Conservation (phyloP, 352 stramenopile genomes). For the Thalassiosira delicatula region DNA sequence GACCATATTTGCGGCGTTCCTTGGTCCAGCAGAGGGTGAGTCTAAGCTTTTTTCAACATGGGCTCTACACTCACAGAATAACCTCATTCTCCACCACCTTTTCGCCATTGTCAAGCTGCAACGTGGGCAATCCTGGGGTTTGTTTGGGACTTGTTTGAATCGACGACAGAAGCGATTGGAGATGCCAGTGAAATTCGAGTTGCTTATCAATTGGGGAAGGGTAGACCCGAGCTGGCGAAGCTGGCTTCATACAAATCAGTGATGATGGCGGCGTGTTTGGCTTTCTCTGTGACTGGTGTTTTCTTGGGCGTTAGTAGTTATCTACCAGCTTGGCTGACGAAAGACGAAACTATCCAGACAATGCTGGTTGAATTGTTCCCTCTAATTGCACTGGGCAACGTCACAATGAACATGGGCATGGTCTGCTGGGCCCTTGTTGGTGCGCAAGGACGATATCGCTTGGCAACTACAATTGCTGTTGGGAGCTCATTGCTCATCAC, state of each 20-base stretch:
- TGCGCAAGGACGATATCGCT: slow-evolving; percentile 68
- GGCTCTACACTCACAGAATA: background rate
- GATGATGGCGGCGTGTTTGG: slow-evolving; percentile 54
- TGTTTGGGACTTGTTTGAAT: slow-evolving; percentile 75
- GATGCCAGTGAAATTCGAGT: slow-evolving; percentile 72
- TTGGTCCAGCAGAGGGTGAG: slow-evolving; percentile 54
- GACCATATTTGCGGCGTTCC: slow-evolving; percentile 56
- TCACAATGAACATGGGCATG: slow-evolving; percentile 78
- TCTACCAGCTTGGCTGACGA: slow-evolving; percentile 69
- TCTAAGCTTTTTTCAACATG: too few species aligned
- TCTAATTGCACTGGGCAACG: slow-evolving; percentile 74
- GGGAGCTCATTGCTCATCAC: slow-evolving; percentile 67
- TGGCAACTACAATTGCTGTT: slow-evolving; percentile 68
- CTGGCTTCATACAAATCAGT: slow-evolving; percentile 70
- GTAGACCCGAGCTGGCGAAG: slow-evolving; percentile 58
- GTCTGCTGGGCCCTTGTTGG: slow-evolving; percentile 77
- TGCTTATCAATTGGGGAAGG: slow-evolving; percentile 74
- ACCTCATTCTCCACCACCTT: background rate
- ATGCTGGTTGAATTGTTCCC: slow-evolving; percentile 75
- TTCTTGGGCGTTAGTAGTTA: slow-evolving; percentile 57
- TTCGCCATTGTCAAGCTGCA: slow-evolving; percentile 31
- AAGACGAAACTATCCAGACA: slow-evolving; percentile 68
- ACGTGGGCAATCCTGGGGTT: slow-evolving; percentile 76
- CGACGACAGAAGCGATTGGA: slow-evolving; percentile 62
- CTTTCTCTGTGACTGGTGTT: slow-evolving; percentile 52